Base-by-base conservation (phyloP, 2,329 filamentous ascomycete genomes). In the Botrytis elliptica region DNA sequence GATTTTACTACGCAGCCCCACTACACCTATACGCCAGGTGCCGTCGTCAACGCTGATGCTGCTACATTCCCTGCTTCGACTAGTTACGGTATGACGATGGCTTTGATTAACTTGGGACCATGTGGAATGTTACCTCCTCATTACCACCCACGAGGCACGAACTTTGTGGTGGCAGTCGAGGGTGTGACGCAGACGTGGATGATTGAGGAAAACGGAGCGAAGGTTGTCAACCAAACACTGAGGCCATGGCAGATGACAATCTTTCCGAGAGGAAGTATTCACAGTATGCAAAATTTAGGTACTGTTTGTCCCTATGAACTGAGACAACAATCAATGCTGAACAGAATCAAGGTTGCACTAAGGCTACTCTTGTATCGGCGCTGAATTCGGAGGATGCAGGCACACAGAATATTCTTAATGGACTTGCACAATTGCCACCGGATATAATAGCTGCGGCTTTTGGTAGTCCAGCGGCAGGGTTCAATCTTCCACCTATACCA, bases 91-190 rank as follows among this genome's bases (percentile, higher is more conserved):
- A 84, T 87, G 80, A 86, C 84, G 22, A 78, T 86, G 78, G 84
- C 83, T 10, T 80, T 85, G 63, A 78, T 85, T 59, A 84, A 83
- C 75, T 82, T 88, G 12, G 86, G 86, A 0, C 85, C 86, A 4
- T 88, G 86, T 77, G 83, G 84, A 25, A 87, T 87, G 83, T 81
- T 88, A 25, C 84, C 85, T 22, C 84, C 85, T 8, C 86, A 87
- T 77, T 81, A 83, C 38, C 86, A 88, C 75, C 84, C 85, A 1
- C 82, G 86, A 10, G 86, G 85, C 3, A 82, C 83, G 36, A 88
- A 88, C 75, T 82, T 84, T 55, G 86, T 87, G 20, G 82, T 86
- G 9, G 83, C 84, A 0, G 80, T 86, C 33, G 79, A 80, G 29
- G 86, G 86, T n/a, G 85, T 83, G 57, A 87, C 84, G 9, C 84